Conservation (phyloP, 441 rosid genomes). For the Pelargonium myrrhifolium region DNA sequence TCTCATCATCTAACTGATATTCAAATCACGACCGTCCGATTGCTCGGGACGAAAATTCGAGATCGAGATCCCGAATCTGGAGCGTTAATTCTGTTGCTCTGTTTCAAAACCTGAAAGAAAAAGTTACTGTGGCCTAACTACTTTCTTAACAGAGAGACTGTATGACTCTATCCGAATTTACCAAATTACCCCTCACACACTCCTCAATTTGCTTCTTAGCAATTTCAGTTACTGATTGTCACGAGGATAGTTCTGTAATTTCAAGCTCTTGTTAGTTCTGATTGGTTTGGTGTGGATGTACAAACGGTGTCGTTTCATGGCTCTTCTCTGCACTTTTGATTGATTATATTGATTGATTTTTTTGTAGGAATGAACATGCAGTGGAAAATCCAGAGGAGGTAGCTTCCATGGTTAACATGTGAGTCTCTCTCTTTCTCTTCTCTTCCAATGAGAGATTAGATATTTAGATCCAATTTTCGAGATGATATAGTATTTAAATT, state of each 20-base stretch:
- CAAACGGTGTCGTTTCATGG: not conserved
- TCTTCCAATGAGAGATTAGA: not conserved
- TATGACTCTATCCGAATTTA: not conserved
- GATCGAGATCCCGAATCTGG: constrained; percentile 54
- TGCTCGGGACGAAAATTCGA: constrained; percentile 28
- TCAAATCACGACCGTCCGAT: constrained; percentile 37
- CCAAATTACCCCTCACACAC: not conserved
- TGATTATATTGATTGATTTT: constrained; percentile 17
- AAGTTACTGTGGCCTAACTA: not conserved
- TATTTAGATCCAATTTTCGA: not conserved
- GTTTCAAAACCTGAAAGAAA: not conserved
- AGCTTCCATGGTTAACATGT: constrained; percentile 56
- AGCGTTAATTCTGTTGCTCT: constrained; percentile 44
- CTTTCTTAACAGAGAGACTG: no score
- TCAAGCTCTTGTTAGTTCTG: not conserved
- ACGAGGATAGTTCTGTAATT: not conserved
- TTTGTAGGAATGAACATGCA: constrained; percentile 46
- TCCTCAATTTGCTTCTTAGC: not conserved
- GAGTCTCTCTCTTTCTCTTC: constrained; percentile 25
- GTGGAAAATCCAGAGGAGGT: constrained; percentile 65
- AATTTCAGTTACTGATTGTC: not conserved
- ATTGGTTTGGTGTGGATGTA: not conserved
- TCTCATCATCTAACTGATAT: not conserved
- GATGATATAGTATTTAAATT: not conserved
- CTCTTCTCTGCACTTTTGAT: not conserved